These are phyloP conservation scores for Bipolaris cookei DNA, from an alignment of 2,329 filamentous ascomycete species.

Conservation along the genomic window DNA sequence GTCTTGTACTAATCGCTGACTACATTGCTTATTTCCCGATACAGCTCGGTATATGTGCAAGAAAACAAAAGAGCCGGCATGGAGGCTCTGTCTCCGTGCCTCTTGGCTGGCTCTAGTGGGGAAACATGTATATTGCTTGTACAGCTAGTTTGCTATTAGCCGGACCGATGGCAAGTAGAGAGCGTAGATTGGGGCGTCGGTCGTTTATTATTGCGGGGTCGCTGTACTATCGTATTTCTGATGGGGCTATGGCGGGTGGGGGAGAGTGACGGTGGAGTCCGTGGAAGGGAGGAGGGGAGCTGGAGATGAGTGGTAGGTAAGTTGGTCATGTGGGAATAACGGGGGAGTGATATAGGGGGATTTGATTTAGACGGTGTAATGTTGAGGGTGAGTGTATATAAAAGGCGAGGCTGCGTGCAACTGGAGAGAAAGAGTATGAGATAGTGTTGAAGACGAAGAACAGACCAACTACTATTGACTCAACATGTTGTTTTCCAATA, in stretches of 20 bases:
- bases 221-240: constrained; percentile 15
- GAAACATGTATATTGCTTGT: constrained; percentile 25
- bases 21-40: constrained; percentile 9
- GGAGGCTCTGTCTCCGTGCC: constrained; percentile 7
- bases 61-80: constrained; percentile 28
- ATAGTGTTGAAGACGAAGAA: not conserved
- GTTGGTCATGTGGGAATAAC: constrained; percentile 12
- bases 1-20: not conserved
- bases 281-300: too few relatives aligned
- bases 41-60: constrained; percentile 24
- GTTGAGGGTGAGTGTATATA: not conserved
- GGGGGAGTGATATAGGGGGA: not conserved
- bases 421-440: not conserved
- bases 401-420: not conserved
- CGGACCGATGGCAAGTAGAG: constrained; percentile 30
- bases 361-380: not conserved
- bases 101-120: constrained; percentile 2
- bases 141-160: constrained; percentile 27
- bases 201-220: constrained; percentile 21
- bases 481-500: constrained; percentile 48
- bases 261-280: not conserved
- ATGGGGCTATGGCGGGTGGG: not conserved
- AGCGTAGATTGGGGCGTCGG: constrained; percentile 28
- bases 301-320: not conserved
- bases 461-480: not conserved